Conservation (phyloP, 352 stramenopile genomes). For the Phytophthora boehmeriae region DNA sequence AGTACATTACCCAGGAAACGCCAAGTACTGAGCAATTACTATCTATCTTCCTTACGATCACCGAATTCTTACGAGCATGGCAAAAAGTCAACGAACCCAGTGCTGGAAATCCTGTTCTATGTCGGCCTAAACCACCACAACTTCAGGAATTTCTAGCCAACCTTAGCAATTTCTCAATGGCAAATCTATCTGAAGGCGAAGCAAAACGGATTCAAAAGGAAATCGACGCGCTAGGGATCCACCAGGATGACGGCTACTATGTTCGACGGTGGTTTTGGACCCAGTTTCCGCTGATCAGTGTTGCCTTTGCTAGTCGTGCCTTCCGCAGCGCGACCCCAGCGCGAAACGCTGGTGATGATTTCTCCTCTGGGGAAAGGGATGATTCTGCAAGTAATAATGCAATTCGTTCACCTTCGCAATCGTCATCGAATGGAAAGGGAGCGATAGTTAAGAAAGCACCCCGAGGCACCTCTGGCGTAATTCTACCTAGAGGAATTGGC, state of each 20-base stretch:
- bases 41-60: conserved; percentile 77
- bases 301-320: conserved; percentile 77
- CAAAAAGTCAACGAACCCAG: conserved; percentile 52
- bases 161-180: conserved; percentile 59
- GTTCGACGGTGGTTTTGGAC: conserved; percentile 85
- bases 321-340: conserved; percentile 39
- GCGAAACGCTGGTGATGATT: conserved; percentile 10
- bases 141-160: conserved; percentile 78
- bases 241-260: conserved; percentile 75
- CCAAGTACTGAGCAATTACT: conserved; percentile 71
- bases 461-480: conserved; percentile 5
- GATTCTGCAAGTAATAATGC: conserved; percentile 1
- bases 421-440: conserved; percentile 15
- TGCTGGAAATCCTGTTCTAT: conserved; percentile 33
- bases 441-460: conserved; percentile 13
- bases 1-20: conserved; percentile 68
- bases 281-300: conserved; percentile 83
- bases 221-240: conserved; percentile 68
- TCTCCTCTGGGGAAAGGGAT: conserved; percentile 9
- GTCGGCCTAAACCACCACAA: conserved; percentile 60
- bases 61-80: conserved; percentile 78
- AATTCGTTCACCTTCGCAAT: conserved; percentile 1
- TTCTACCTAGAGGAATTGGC: conserved; percentile 28
- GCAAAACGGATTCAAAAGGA: conserved; percentile 59
- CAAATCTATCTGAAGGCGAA: conserved; percentile 58